These are phyloP conservation scores for Candida nemodendra DNA, from an alignment of 805 yeast genomes.

Conservation along the genomic window DNA sequence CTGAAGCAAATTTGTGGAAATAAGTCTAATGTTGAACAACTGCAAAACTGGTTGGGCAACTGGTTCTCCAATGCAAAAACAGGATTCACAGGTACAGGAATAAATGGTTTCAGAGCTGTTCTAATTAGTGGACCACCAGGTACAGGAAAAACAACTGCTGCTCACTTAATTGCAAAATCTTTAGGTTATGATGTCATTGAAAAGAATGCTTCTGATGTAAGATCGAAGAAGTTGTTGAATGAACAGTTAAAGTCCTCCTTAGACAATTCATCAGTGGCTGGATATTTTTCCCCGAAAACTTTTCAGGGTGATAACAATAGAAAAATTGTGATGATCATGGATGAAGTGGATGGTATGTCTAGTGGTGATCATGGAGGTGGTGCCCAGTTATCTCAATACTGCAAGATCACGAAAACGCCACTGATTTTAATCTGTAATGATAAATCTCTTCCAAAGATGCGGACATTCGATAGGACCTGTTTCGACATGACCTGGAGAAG, in stretches of 20 bases:
- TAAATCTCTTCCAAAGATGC: slow-evolving; percentile 87
- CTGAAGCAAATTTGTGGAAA: slow-evolving; percentile 87
- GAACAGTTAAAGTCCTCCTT: slow-evolving; percentile 67
- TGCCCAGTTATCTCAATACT: slow-evolving; percentile 85
- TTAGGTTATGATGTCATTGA: slow-evolving; percentile 74
- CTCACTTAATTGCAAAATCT: slow-evolving; percentile 68
- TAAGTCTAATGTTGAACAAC: slow-evolving; percentile 65
- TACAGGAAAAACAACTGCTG: slow-evolving; percentile 80
- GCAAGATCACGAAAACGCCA: slow-evolving; percentile 84
- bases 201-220: slow-evolving; percentile 83
- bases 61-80: slow-evolving; percentile 65
- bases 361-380: slow-evolving; percentile 99
- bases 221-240: slow-evolving; percentile 78
- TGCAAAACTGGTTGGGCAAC: slow-evolving; percentile 69
- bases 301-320: slow-evolving; percentile 32
- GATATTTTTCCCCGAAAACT: slow-evolving; percentile 52
- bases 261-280: slow-evolving; percentile 79
- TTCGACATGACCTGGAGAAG: slow-evolving; percentile 82
- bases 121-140: slow-evolving; percentile 88
- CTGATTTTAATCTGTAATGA: slow-evolving; percentile 93
- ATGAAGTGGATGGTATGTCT: slow-evolving; percentile 99
- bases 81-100: slow-evolving; percentile 63
- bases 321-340: slow-evolving; percentile 87
- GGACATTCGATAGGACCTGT: slow-evolving; percentile 86
- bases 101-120: slow-evolving; percentile 75